These are phyloP conservation scores for Ophiocordyceps robertsii DNA, from an alignment of 2,329 filamentous ascomycete species.

Conservation along the genomic window DNA sequence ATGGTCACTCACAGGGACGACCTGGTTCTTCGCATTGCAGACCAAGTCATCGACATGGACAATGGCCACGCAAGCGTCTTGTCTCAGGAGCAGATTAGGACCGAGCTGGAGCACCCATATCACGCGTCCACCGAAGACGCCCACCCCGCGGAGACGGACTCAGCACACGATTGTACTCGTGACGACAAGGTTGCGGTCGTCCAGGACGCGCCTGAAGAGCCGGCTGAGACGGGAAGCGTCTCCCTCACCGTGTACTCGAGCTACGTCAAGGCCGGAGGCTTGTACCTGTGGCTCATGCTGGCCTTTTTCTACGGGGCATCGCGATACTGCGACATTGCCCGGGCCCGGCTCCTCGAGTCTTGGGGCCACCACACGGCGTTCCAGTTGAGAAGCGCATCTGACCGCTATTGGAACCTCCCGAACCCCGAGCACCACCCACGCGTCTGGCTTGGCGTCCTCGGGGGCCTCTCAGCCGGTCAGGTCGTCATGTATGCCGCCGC, in stretches of 20 bases:
- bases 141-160: conserved; percentile 6
- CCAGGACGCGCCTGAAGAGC: conserved; percentile 19
- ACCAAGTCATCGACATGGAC: conserved; percentile 58
- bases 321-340: conserved; percentile 49
- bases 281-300: conserved; percentile 58
- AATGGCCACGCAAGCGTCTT: conserved; percentile 42
- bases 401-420: conserved; percentile 30
- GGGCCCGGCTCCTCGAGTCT: conserved; percentile 72
- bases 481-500: conserved; percentile 46
- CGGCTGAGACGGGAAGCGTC: conserved; percentile 50
- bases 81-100: conserved; percentile 28
- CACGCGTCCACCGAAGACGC: conserved; percentile 10
- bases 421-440: conserved; percentile 51
- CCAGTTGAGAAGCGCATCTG: background rate
- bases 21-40: conserved; percentile 57
- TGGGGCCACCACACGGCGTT: conserved; percentile 55
- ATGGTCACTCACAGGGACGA: conserved; percentile 73
- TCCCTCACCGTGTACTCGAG: conserved; percentile 67
- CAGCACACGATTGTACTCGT: conserved; percentile 22
- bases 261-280: conserved; percentile 69
- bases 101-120: conserved; percentile 23
- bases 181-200: conserved; percentile 7
- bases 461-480: conserved; percentile 48
- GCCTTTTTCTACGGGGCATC: conserved; percentile 49
- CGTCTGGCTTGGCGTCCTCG: conserved; percentile 64